These are phyloP conservation scores for Apostasia ramifera DNA, from an alignment of 106 monocot genomes.

Conservation along the genomic window DNA sequence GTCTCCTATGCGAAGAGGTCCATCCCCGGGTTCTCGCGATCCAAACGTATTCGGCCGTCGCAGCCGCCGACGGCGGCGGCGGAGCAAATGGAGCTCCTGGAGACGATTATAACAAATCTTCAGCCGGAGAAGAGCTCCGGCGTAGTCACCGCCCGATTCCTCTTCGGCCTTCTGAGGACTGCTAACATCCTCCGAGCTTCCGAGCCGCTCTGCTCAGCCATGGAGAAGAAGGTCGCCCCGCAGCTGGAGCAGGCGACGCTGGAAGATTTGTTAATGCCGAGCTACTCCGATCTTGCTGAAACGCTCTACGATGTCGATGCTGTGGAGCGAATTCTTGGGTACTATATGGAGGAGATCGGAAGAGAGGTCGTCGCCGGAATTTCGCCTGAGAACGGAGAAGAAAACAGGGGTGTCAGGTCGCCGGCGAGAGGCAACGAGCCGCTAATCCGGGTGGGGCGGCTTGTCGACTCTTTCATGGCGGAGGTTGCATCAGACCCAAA, in stretches of 20 bases:
- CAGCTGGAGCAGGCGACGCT: constrained; percentile 72
- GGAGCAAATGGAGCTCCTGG: constrained; percentile 71
- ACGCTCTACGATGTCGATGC: constrained; percentile 97
- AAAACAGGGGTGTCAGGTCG: constrained; percentile 7
- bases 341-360: constrained; percentile 32
- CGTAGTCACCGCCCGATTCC: constrained; percentile 34
- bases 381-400: constrained; percentile 9
- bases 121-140: constrained; percentile 43
- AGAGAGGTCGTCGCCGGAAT: background rate
- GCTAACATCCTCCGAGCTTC: constrained; percentile 61
- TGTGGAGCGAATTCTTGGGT: constrained; percentile 64
- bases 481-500: constrained; percentile 89
- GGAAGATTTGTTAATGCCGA: constrained; percentile 90
- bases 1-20: constrained; percentile 69
- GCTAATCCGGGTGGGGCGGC: constrained; percentile 42
- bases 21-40: constrained; percentile 76
- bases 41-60: constrained; percentile 36
- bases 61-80: constrained; percentile 20
- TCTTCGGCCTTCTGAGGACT: constrained; percentile 70
- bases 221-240: constrained; percentile 72
- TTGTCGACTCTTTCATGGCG: constrained; percentile 77
- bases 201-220: constrained; percentile 23
- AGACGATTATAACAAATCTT: constrained; percentile 58
- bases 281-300: constrained; percentile 66
- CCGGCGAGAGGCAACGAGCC: background rate